These are phyloP conservation scores for Paracoccidioides brasiliensis DNA, from an alignment of 2,329 filamentous ascomycete genomes.

Conservation along the genomic window DNA sequence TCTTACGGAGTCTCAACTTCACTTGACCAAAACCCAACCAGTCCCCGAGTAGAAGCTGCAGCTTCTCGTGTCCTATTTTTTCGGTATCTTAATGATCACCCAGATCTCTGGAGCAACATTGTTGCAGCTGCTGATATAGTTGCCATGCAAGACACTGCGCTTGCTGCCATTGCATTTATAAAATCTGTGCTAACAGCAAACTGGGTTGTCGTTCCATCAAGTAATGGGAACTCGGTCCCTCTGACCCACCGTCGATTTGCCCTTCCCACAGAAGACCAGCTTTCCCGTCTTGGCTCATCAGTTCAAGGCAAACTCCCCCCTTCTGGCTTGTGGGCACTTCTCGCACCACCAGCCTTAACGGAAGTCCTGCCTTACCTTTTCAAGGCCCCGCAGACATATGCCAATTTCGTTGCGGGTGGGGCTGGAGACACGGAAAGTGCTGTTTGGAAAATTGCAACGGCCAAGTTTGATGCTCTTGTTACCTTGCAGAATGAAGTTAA, in stretches of 20 bases:
- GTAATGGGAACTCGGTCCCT: slow-evolving; percentile 14
- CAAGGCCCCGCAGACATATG: slow-evolving; percentile 43
- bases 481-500: slow-evolving; percentile 36
- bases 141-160: slow-evolving; percentile 43
- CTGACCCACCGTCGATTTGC: slow-evolving; percentile 18
- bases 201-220: slow-evolving; percentile 34
- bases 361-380: slow-evolving; percentile 44
- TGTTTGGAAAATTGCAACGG: slow-evolving; percentile 44
- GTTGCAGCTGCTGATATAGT: slow-evolving; percentile 43
- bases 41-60: slow-evolving; percentile 35
- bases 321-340: slow-evolving; percentile 38
- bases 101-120: slow-evolving; percentile 40
- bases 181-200: slow-evolving; percentile 40
- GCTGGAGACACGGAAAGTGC: slow-evolving; percentile 44
- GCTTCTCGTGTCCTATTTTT: slow-evolving; percentile 44
- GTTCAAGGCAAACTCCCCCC: slow-evolving; percentile 24
- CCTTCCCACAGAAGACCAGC: slow-evolving; percentile 28
- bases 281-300: slow-evolving; percentile 26
- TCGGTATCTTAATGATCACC: slow-evolving; percentile 39
- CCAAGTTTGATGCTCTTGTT: slow-evolving; percentile 44
- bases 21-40: slow-evolving; percentile 24
- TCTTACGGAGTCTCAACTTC: neutral
- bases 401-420: slow-evolving; percentile 45
- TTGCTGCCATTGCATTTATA: slow-evolving; percentile 42
- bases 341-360: slow-evolving; percentile 39